Evolutionary conservation across 495 filamentous ascomycete genomes (phyloP).

Genomic region (Aspergillus homomorphus): DNA sequence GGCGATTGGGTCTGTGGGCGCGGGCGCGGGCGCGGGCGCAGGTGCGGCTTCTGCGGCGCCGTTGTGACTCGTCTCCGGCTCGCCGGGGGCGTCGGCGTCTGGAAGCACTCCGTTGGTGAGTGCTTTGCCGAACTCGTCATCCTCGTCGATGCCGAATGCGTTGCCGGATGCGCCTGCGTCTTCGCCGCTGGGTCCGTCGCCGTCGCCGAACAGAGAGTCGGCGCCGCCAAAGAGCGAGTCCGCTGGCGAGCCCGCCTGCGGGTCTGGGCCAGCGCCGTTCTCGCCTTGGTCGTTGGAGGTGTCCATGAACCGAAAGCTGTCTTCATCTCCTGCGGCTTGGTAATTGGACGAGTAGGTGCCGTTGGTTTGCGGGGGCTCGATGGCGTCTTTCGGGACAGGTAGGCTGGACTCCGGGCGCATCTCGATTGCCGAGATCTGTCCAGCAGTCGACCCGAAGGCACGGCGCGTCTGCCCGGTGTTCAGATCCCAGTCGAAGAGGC

Average conservation of each 20-base stretch:
- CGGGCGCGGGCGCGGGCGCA: not conserved
- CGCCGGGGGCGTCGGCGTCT: slow-evolving; percentile 39
- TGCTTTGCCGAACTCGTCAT: slow-evolving; percentile 80
- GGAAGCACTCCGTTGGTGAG: slow-evolving; percentile 60
- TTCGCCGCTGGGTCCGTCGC: slow-evolving; percentile 56
- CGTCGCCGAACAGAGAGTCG: slow-evolving; percentile 76
- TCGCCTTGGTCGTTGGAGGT: slow-evolving; percentile 41
- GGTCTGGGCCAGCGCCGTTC: slow-evolving; percentile 33
- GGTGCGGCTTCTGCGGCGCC: slow-evolving; percentile 13
- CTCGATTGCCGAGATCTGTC: slow-evolving; percentile 87
- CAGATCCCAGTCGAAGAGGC: slow-evolving; percentile 90
- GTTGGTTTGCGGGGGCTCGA: slow-evolving; percentile 53
- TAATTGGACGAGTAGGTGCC: slow-evolving; percentile 67
- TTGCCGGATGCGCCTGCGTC: slow-evolving; percentile 54
- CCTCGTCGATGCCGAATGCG: slow-evolving; percentile 70
- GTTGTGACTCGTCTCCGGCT: slow-evolving; percentile 31
- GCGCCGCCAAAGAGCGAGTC: slow-evolving; percentile 63
- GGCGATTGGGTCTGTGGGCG: slow-evolving; percentile 12
- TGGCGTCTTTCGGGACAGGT: slow-evolving; percentile 69
- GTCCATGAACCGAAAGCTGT: slow-evolving; percentile 43
- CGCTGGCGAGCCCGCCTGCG: slow-evolving; percentile 61
- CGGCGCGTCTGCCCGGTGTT: slow-evolving; percentile 78
- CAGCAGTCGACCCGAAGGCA: slow-evolving; percentile 68
- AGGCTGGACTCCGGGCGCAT: slow-evolving; percentile 73
- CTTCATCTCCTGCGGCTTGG: slow-evolving; percentile 38